Evolutionary conservation across 2,329 filamentous ascomycete genomes (phyloP), one percentile per base, ranked within the genome.

Genomic region (Aspergillus quadricinctus): DNA sequence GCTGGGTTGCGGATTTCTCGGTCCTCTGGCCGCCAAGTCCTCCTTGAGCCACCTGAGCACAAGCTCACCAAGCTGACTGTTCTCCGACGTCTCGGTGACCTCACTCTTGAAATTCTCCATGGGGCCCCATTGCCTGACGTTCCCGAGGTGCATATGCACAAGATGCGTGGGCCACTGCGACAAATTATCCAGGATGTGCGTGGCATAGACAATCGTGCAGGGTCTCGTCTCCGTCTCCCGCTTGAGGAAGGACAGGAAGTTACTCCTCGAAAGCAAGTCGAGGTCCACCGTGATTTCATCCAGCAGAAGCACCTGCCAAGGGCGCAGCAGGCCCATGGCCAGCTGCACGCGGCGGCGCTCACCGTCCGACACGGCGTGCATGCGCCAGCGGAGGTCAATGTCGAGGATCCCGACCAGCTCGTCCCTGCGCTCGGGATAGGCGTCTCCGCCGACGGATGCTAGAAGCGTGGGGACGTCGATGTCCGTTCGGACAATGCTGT

Each of bases 271-370:
- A 58, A 97, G 82, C 56, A 99, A 82, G 74, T 99, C 94, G 59
- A 99, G 79, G 73, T 99, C 94, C 8, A 99, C 94, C 0, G 94
- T 99, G 72, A 97, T 96, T 74, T 97, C 93, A 71, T 99, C 94
- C 43, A 99, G 82, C 53, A 99, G 80, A 28, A 99, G 79, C 3
- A 99, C 88, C 10, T 85, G 87, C 94, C 94, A 99, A 0, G 94
- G 94, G 3, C 93, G 82, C 48, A 99, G 76, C 8, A 99, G 80
- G 0, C 94, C 94, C 94, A 99, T 99, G 59, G 92, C 92, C 7
- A 99, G 81, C 78, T 99, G 94, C 5, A 99, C 94, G 19, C 94
- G 83, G 17, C 94, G 82, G 17, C 94, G 79, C 79, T 99, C 94
- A 52, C 94, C 94, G 69, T 99, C 94, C 1, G 86, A 91, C 5